A percentile compares a stretch with the other conserved stretches of the same genome.
Conservation (phyloP, 108 stramenopile genomes). For the Pseudonitzschia multiseries region DNA sequence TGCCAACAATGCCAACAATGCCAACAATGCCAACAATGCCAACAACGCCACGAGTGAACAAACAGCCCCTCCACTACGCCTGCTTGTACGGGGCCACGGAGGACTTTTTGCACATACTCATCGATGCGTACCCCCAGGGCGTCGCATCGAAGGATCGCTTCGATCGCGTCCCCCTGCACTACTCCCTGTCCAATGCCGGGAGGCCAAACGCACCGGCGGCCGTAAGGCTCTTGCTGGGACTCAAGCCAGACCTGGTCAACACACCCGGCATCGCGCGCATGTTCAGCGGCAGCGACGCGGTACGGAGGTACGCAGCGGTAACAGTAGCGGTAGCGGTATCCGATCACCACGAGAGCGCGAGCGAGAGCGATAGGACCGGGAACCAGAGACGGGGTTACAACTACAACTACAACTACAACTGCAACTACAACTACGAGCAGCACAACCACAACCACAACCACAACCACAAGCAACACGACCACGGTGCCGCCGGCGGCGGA, state of each 20-base stretch:
- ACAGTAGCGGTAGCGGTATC: background rate
- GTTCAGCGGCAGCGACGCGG: conserved; percentile 46
- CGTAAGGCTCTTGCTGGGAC: conserved; percentile 54
- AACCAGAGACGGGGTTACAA: background rate
- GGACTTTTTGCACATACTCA: conserved; percentile 62
- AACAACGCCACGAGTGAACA: no score
- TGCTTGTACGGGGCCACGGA: conserved; percentile 81
- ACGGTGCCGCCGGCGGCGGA: no score
- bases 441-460: background rate
- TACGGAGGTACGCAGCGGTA: conserved; percentile 27
- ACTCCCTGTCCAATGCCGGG: conserved; percentile 74
- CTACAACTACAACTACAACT: background rate
- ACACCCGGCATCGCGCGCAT: conserved; percentile 62
- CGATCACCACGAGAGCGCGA: no score
- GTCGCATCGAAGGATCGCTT: conserved; percentile 51
- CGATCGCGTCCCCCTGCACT: conserved; percentile 74
- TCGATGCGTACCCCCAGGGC: conserved; percentile 52
- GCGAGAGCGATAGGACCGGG: background rate
- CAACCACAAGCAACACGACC: background rate
- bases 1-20: no score
- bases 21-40: no score
- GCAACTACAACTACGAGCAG: background rate
- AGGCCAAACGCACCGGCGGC: conserved; percentile 61
- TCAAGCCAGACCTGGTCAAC: conserved; percentile 62
- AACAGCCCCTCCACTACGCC: conserved; percentile 82